Percentiles rank a stretch among this genome's conserved stretches.
phyloP scores from a whole-genome alignment of 208 protist genomes.

The Acanthamoeba castellanii region DNA sequence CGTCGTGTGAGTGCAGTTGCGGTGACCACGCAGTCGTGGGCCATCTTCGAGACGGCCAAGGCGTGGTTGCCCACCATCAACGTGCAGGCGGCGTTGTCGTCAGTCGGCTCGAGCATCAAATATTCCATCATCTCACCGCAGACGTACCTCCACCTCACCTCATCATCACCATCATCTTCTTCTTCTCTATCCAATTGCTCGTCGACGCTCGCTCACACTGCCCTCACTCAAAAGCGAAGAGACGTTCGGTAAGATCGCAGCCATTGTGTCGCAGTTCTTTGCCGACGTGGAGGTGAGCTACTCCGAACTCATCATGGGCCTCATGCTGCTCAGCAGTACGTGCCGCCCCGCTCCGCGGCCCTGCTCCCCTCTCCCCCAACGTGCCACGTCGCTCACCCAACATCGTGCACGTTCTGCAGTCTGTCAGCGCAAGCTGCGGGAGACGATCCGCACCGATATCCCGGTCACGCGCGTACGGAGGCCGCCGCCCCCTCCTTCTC shows the following conservation, averaged over 20 bases:
- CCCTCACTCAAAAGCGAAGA: neutral
- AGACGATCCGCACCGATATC: slow-evolving; percentile 24
- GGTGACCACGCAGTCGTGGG: slow-evolving; percentile 29
- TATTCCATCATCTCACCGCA: slow-evolving; percentile 60
- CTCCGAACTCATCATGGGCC: slow-evolving; percentile 47
- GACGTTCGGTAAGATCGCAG: slow-evolving; percentile 42
- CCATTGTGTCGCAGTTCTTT: slow-evolving; percentile 38
- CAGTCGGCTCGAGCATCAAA: slow-evolving; percentile 34
- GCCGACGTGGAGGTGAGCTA: slow-evolving; percentile 46
- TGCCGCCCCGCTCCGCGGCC: neutral
- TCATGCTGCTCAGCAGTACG: slow-evolving; percentile 67
- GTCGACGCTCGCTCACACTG: neutral
- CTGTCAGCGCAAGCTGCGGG: slow-evolving; percentile 41
- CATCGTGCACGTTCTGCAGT: neutral
- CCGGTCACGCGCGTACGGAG: slow-evolving; percentile 34
- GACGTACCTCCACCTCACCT: neutral
- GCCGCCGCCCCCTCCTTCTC: neutral
- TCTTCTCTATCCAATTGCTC: neutral
- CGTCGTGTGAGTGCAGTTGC: neutral
- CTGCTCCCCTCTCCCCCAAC: too few relatives aligned
- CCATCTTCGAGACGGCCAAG: slow-evolving; percentile 1
- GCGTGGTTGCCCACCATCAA: neutral
- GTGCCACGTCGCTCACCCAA: neutral
- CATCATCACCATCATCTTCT: neutral
- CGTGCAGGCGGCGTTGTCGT: slow-evolving; percentile 3